Conservation (phyloP, 306 rosid genomes). For the Fragaria iinumae region DNA sequence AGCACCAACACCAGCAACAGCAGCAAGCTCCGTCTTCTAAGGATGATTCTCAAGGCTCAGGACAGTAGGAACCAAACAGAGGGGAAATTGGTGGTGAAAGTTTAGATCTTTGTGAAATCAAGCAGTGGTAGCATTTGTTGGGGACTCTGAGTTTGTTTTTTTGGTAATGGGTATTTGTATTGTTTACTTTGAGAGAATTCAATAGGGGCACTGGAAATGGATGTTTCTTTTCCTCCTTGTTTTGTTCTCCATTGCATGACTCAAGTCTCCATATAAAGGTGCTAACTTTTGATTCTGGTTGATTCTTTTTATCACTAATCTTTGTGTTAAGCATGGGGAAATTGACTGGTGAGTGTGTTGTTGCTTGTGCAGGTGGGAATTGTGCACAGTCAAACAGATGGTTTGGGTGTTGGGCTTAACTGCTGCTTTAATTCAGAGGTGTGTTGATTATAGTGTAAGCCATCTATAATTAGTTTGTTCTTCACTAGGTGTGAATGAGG, state of each 20-base stretch:
- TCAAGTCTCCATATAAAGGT: constrained; percentile 67
- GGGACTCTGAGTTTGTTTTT: constrained; percentile 37
- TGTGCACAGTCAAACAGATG: constrained; percentile 47
- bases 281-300: constrained; percentile 9
- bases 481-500: constrained; percentile 56
- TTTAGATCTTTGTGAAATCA: constrained; percentile 20
- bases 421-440: constrained; percentile 70
- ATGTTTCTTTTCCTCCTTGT: constrained; percentile 53
- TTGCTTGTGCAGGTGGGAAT: constrained; percentile 67
- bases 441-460: constrained; percentile 71
- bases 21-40: constrained; percentile 47
- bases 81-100: neutral
- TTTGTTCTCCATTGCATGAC: constrained; percentile 51
- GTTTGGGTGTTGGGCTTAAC: constrained; percentile 57
- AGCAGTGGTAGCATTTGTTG: constrained; percentile 38
- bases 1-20: constrained; percentile 42
- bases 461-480: constrained; percentile 47
- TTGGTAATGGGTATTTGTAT: constrained; percentile 42
- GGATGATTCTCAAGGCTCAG: constrained; percentile 96
- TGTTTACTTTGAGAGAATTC: constrained; percentile 51
- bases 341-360: constrained; percentile 25
- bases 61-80: constrained; percentile 36
- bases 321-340: neutral
- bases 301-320: neutral
- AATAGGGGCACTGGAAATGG: constrained; percentile 45